These are phyloP conservation scores for Massariosphaeria phaeospora DNA, from an alignment of 495 filamentous ascomycete genomes.

Conservation along the genomic window DNA sequence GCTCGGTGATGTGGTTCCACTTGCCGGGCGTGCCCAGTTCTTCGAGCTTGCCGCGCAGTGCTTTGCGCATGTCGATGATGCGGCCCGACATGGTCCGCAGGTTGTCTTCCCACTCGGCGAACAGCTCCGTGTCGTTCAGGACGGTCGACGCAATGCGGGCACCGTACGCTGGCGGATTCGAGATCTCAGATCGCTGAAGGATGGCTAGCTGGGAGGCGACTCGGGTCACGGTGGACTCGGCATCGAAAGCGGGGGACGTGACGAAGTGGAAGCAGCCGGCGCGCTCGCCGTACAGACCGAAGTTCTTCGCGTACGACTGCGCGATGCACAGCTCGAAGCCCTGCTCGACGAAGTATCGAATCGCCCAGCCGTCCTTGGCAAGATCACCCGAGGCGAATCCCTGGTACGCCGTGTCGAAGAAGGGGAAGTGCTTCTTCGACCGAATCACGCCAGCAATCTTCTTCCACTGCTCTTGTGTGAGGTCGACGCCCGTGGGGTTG, in stretches of 20 bases:
- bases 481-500: conserved; percentile 97
- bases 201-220: conserved; percentile 88
- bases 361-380: conserved; percentile 75
- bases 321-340: conserved; percentile 95
- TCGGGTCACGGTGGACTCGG: conserved; percentile 54
- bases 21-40: conserved; percentile 76
- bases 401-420: conserved; percentile 98
- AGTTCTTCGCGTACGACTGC: conserved; percentile 98
- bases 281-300: conserved; percentile 94
- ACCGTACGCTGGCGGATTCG: conserved; percentile 91
- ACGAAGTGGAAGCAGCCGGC: conserved; percentile 96
- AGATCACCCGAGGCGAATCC: conserved; percentile 95
- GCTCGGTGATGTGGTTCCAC: conserved; percentile 95
- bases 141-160: conserved; percentile 78
- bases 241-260: conserved; percentile 63
- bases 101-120: conserved; percentile 92
- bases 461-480: conserved; percentile 89
- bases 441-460: conserved; percentile 73
- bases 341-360: conserved; percentile 87
- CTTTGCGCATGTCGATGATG: conserved; percentile 82
- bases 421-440: conserved; percentile 81
- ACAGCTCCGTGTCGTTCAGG: conserved; percentile 76
- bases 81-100: conserved; percentile 89
- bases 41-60: conserved; percentile 70
- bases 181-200: conserved; percentile 93